Percentiles rank a stretch among this genome's conserved stretches.
These are phyloP conservation scores for Medicago lupulina DNA, from an alignment of 306 rosid species.

Conservation along the genomic window DNA sequence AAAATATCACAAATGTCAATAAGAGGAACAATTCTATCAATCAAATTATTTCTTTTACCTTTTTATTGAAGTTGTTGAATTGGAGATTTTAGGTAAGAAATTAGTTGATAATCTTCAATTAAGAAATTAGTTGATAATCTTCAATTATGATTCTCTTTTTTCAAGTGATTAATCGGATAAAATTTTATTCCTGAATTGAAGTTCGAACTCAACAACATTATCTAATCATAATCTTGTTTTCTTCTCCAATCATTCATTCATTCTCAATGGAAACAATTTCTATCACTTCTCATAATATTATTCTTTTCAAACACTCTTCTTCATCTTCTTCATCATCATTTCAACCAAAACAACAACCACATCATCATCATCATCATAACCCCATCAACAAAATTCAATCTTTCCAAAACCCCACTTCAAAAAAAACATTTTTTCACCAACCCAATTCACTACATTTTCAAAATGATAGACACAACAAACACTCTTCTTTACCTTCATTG, in stretches of 20 bases:
- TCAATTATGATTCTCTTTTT: no score
- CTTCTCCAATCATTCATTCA: background rate
- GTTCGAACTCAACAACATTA: no score
- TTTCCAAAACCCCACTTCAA: background rate
- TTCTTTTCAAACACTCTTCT: background rate
- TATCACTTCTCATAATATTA: background rate
- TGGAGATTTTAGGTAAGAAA: no score
- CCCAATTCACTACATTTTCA: background rate
- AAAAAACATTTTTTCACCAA: background rate
- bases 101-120: no score
- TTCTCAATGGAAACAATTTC: background rate
- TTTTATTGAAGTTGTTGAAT: no score
- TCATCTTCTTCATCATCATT: background rate
- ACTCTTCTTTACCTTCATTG: constrained; percentile 5
- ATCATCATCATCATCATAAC: background rate
- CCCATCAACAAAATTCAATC: background rate
- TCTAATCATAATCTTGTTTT: background rate
- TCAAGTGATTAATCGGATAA: no score
- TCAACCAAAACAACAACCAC: background rate
- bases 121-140: no score
- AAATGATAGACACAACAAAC: background rate
- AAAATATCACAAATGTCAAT: no score
- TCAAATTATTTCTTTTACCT: no score
- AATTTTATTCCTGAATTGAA: no score
- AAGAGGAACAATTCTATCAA: no score